Evolutionary conservation across 1,284 basidiomycete genomes (phyloP).

Genomic region (Chondrostereum purpureum): DNA sequence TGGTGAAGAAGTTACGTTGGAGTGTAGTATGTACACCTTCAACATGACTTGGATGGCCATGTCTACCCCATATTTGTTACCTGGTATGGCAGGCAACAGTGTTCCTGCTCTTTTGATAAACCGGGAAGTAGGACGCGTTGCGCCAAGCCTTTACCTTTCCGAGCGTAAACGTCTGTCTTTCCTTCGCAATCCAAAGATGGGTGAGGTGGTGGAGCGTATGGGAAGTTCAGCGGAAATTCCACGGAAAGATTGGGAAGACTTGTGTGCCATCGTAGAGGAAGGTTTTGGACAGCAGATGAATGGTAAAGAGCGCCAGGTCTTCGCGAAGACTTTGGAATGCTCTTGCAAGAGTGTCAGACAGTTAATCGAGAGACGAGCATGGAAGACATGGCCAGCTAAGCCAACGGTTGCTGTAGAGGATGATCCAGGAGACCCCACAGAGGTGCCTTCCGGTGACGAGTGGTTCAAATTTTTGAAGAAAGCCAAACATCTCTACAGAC

Average conservation of each 20-base stretch:
- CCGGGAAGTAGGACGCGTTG: constrained; percentile 15
- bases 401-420: constrained; percentile 19
- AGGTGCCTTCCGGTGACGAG: constrained; percentile 14
- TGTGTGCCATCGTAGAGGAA: constrained; percentile 20
- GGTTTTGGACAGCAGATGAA: constrained; percentile 18
- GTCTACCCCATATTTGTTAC: constrained; percentile 19
- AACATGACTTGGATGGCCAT: constrained; percentile 27
- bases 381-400: constrained; percentile 20
- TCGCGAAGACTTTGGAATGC: constrained; percentile 15
- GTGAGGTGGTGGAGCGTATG: constrained; percentile 15
- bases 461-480: constrained; percentile 23
- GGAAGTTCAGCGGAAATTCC: too few relatives aligned
- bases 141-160: constrained; percentile 17
- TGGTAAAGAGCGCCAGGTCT: constrained; percentile 18
- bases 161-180: constrained; percentile 27
- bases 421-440: constrained; percentile 22
- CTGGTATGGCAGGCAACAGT: constrained; percentile 6
- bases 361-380: constrained; percentile 16
- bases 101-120: constrained; percentile 29
- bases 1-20: constrained; percentile 33
- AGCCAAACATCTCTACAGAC: constrained; percentile 18
- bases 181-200: constrained; percentile 25
- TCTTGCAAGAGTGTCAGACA: constrained; percentile 11
- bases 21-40: constrained; percentile 33
- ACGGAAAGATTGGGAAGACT: constrained; percentile 11